These are phyloP conservation scores for Miscanthus lutarioriparius DNA, from an alignment of 176 grass and related monocot species.

Conservation along the genomic window DNA sequence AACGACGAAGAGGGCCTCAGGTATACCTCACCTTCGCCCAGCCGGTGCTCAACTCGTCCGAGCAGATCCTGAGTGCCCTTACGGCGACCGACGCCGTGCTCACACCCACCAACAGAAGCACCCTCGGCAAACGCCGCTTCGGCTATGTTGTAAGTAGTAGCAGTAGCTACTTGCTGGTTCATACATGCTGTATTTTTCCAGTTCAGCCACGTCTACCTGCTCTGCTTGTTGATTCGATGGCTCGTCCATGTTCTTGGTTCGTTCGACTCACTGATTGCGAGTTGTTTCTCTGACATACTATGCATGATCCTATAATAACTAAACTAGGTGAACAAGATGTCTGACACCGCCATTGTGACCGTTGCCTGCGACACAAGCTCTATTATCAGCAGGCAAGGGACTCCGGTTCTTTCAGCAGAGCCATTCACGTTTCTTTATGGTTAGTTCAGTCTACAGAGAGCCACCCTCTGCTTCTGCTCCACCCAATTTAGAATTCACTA, in stretches of 20 bases:
- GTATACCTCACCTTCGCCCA: conserved; percentile 73
- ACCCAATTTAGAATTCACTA: neutral
- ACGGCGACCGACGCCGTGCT: conserved; percentile 46
- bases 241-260: neutral
- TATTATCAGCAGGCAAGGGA: conserved; percentile 91
- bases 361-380: conserved; percentile 54
- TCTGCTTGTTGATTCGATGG: neutral
- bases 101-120: conserved; percentile 62
- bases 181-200: neutral
- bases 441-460: conserved; percentile 11
- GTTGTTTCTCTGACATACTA: neutral
- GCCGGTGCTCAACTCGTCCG: conserved; percentile 80
- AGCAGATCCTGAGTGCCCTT: conserved; percentile 55
- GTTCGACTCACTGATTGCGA: neutral
- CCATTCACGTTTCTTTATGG: conserved; percentile 91
- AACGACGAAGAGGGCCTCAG: conserved; percentile 49
- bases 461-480: too few species aligned
- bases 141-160: conserved; percentile 57
- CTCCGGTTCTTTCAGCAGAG: conserved; percentile 55
- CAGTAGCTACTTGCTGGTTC: too few species aligned
- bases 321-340: conserved; percentile 58
- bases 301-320: neutral
- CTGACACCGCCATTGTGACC: conserved; percentile 56
- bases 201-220: neutral
- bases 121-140: conserved; percentile 68